Evolutionary conservation across 768 basidiomycete genomes (phyloP), one percentile per base, ranked within the genome.

Genomic region (Macrocybe gigantea): DNA sequence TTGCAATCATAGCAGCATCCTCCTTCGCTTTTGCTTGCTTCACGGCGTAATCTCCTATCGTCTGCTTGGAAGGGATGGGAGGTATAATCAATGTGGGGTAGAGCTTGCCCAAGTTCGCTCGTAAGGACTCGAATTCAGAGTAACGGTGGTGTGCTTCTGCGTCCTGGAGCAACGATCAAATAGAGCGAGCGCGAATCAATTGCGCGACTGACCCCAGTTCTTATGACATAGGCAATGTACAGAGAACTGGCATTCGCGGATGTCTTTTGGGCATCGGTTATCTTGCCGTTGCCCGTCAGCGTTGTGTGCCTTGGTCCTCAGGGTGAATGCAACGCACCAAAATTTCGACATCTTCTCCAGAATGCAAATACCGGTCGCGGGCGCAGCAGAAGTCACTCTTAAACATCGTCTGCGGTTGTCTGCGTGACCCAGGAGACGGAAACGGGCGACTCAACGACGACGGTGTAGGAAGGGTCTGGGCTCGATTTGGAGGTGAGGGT

Each of bases 11-110:
- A 1, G 86, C 78, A 2, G 83, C 82, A 63, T 99, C 96, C 60
- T 99, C 96, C 61, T 95, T 97, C 15, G 95, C 96, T 65, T 95
- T 96, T 10, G 79, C 85, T 60, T 93, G 93, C 66, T 97, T 98
- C 52, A 93, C 86, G 1, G 96, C 96, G 72, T 99, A 99, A 58
- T 98, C 96, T 6, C 91, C 82, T 35, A 99, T 74, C 1, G 88
- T 87, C 68, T 98, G 93, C 68, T 99, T 98, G 1, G 90, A 93
- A 2, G 96, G 96, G 45, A 99, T 96, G 38, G 96, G 96, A 2
- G 96, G 95, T 51, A 99, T 86, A 59, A 99, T 98, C 56, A 94
- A 70, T 7, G 94, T 96, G 0, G 96, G 96, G 63, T 99, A 96
- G 39, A 99, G 75, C 59, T 83, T 92, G 44, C 82, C 75, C 41